Percentiles rank a stretch among this genome's conserved stretches.
Conservation (phyloP, 1,284 basidiomycete species). For the Apiotrichum sp. region DNA sequence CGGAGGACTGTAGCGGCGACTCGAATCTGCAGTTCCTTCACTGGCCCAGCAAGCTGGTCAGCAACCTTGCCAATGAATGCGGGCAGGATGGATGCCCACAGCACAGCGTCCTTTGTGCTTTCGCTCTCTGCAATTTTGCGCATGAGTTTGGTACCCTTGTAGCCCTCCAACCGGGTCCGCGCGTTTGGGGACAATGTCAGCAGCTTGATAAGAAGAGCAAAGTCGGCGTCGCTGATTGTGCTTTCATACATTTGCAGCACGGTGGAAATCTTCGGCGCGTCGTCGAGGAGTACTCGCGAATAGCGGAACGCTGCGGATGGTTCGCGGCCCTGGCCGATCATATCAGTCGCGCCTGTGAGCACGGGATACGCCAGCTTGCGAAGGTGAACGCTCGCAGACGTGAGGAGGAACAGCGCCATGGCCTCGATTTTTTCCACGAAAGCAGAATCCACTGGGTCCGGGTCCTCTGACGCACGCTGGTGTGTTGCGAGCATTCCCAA, state of each 20-base stretch:
- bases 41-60: conserved; percentile 41
- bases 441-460: conserved; percentile 31
- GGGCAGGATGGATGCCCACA: conserved; percentile 48
- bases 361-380: conserved; percentile 30
- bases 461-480: conserved; percentile 42
- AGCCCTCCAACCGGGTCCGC: conserved; percentile 29
- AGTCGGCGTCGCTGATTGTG: conserved; percentile 29
- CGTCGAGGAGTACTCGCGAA: conserved; percentile 26
- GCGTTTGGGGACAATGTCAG: conserved; percentile 35
- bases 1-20: conserved; percentile 43
- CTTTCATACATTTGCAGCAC: conserved; percentile 34
- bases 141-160: conserved; percentile 25
- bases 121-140: conserved; percentile 47
- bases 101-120: conserved; percentile 40
- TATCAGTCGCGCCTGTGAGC: conserved; percentile 29
- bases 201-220: conserved; percentile 29
- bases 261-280: conserved; percentile 17
- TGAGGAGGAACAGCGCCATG: conserved; percentile 71
- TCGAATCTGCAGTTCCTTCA: conserved; percentile 43
- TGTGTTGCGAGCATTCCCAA: conserved; percentile 63
- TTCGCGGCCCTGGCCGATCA: conserved; percentile 29
- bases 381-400: conserved; percentile 52
- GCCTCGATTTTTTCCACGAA: conserved; percentile 57
- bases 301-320: conserved; percentile 42
- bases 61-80: conserved; percentile 41